phyloP scores from a whole-genome alignment of 345 rosid genomes.

The Kandelia obovata region DNA sequence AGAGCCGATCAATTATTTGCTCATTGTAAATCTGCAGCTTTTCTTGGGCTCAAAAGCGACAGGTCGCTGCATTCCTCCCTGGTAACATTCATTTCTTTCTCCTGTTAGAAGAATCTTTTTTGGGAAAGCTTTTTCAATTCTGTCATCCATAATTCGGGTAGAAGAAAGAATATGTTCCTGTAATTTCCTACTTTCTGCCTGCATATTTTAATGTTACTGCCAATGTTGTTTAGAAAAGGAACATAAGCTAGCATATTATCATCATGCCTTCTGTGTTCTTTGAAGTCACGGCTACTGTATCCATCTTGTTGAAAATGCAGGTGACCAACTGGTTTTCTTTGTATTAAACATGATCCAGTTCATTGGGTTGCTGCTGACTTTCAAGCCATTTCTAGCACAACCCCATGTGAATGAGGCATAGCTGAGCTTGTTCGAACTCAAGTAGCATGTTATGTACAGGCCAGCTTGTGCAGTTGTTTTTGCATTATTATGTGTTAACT shows the following conservation, averaged over 20 bases:
- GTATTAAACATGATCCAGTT: conserved; percentile 34
- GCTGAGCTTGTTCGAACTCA: not conserved
- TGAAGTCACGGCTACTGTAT: not conserved
- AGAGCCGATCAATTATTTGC: not conserved
- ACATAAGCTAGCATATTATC: no score
- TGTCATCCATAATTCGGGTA: no score
- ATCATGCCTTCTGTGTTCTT: not conserved
- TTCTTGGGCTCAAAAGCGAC: conserved; percentile 59
- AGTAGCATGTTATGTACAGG: not conserved
- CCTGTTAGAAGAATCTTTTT: not conserved
- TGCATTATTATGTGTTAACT: no score
- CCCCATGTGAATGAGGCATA: conserved; percentile 14
- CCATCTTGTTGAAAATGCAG: conserved; percentile 24
- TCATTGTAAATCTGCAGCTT: conserved; percentile 33
- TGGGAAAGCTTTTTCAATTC: not conserved
- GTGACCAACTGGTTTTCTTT: conserved; percentile 53
- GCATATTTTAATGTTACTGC: no score
- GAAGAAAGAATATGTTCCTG: no score
- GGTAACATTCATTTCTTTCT: conserved; percentile 21
- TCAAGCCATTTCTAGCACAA: conserved; percentile 53
- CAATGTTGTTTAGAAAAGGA: no score
- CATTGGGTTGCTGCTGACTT: conserved; percentile 42
- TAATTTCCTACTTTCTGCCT: no score
- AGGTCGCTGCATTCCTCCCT: conserved; percentile 43
- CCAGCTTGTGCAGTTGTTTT: not conserved